Evolutionary conservation across 805 yeast genomes (phyloP).

Genomic region (Lachancea thermotolerans): DNA sequence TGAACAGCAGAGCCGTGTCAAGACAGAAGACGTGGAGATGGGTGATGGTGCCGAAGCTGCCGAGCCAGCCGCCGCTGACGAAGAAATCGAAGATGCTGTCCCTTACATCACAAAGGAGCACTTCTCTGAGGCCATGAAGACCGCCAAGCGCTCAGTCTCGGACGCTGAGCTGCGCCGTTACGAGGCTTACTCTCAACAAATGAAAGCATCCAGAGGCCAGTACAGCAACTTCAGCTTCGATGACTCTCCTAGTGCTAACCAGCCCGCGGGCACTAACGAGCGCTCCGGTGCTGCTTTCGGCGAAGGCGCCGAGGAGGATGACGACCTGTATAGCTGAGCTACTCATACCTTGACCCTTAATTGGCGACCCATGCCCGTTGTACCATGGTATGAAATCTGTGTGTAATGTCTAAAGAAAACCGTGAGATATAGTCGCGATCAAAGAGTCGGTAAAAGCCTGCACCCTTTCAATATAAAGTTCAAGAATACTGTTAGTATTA

Average conservation of each 20-base stretch:
- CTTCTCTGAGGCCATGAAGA: slow-evolving; percentile 99
- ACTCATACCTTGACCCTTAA: neutral
- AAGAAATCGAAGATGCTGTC: slow-evolving; percentile 84
- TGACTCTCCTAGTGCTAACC: slow-evolving; percentile 39
- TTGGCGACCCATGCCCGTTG: neutral
- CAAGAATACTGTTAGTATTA: too few species aligned
- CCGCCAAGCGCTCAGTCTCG: slow-evolving; percentile 94
- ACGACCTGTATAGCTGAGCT: slow-evolving; percentile 50
- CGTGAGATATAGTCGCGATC: neutral
- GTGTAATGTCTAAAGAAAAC: neutral
- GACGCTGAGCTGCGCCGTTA: slow-evolving; percentile 98
- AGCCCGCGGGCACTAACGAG: slow-evolving; percentile 19
- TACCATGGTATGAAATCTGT: neutral
- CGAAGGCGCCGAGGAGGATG: slow-evolving; percentile 43
- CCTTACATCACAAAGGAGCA: slow-evolving; percentile 92
- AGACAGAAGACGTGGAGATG: slow-evolving; percentile 42
- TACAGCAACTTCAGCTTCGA: slow-evolving; percentile 83
- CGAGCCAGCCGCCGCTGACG: slow-evolving; percentile 41
- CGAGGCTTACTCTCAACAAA: slow-evolving; percentile 95
- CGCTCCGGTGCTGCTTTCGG: slow-evolving; percentile 42
- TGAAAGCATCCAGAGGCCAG: slow-evolving; percentile 94
- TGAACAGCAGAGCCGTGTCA: slow-evolving; percentile 22
- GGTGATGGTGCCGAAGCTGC: slow-evolving; percentile 28
- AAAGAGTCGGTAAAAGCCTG: too few species aligned
- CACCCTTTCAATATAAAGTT: too few species aligned